Evolutionary conservation across 2,329 filamentous ascomycete genomes (phyloP), one percentile per base, ranked within the genome.

Genomic region (Lecanicillium sp.): DNA sequence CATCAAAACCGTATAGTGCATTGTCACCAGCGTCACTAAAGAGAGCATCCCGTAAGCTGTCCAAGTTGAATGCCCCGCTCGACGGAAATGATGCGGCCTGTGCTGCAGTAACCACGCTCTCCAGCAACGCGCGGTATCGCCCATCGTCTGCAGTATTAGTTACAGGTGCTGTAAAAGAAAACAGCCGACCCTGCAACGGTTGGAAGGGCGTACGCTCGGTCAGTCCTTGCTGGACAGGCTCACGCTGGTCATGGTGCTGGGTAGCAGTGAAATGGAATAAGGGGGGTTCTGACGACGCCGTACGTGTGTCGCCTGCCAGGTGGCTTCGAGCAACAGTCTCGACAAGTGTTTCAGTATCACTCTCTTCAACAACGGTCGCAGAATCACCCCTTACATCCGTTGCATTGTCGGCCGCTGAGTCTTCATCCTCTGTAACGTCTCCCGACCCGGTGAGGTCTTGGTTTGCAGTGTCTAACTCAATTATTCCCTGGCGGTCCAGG

Each of bases 1-100:
- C 50, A 13, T 47, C 27, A n/a, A 46, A 52, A 4, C 44, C 40
- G 22, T 17, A 36, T 6, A 13, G 2, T 27, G 33, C 11, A 27
- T 4, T 5, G n/a, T 27, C 33, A 14, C 15, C 33, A 7, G 11
- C 4, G 13, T 28, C 33, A 18, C 10, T 17, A 13, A 36, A 36
- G 13, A 36, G 33, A 4, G 33, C 33, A 17, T 17, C 22, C 9
- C 20, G 33, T n/a, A 36, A 17, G 14, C 20, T 29, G 11, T 36
- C 33, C 20, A 36, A 12, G 20, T 36, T 36, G 22, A 27, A 36
- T 2, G 33, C 20, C 3, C 33, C 33, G 15, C 20, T 5, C 10
- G 33, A 36, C 3, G 33, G 33, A 13, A 36, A 36, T 8, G 33
- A 17, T 4, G 33, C 20, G 3, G 22, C 20, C 14, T 14, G 5